A percentile compares a stretch with the other conserved stretches of the same genome.
Evolutionary conservation across 1,284 basidiomycete genomes (phyloP).

Genomic region (Sanghuangporus baumii): DNA sequence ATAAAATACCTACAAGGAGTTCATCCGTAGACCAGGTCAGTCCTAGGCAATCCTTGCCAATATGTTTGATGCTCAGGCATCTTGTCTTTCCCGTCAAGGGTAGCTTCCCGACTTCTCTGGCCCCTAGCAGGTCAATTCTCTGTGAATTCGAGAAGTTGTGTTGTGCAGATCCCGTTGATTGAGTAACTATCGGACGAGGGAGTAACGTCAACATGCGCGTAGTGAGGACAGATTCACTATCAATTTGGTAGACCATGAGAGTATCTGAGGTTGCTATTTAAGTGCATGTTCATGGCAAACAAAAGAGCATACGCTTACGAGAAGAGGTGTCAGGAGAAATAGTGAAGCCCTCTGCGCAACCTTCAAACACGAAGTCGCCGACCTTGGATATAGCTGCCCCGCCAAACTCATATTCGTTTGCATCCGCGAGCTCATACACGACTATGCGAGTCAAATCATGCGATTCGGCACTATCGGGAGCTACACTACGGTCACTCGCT

Average conservation of each 20-base stretch:
- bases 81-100: background rate
- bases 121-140: background rate
- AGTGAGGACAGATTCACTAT: background rate
- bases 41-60: background rate
- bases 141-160: background rate
- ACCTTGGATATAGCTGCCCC: constrained; percentile 3
- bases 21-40: constrained; percentile 12
- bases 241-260: constrained; percentile 10
- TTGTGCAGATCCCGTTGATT: background rate
- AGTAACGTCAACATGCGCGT: constrained; percentile 1
- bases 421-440: constrained; percentile 2
- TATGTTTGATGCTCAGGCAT: background rate
- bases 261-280: background rate
- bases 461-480: constrained; percentile 9
- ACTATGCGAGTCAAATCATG: constrained; percentile 10
- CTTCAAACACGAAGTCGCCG: constrained; percentile 11
- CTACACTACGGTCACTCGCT: background rate
- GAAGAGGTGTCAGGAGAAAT: background rate
- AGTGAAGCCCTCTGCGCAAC: constrained; percentile 2
- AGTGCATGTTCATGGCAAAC: background rate
- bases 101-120: background rate
- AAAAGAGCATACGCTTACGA: constrained; percentile 1
- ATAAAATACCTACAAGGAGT: constrained; percentile 2
- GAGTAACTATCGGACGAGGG: background rate
- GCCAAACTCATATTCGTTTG: constrained; percentile 1